Conservation (phyloP, 352 stramenopile genomes). For the Peronospora tabacina region DNA sequence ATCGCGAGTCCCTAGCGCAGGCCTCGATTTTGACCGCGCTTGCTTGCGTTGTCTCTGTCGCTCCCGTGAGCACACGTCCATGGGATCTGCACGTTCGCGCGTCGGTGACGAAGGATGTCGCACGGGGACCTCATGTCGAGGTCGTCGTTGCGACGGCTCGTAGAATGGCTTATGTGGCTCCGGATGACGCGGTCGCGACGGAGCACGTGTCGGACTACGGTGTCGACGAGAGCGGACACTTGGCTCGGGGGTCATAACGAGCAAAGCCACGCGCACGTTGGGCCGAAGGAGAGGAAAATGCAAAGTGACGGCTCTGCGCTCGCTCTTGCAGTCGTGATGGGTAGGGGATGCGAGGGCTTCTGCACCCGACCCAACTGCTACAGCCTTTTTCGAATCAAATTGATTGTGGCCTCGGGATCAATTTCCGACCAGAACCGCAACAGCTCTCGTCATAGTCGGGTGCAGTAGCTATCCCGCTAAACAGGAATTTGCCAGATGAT, state of each 20-base stretch:
- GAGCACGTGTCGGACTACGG: conserved; percentile 15
- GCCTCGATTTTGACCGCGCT: background rate
- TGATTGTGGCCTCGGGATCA: background rate
- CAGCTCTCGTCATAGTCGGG: background rate
- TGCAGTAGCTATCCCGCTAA: background rate
- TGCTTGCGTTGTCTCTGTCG: conserved; percentile 13
- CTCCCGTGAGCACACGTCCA: conserved; percentile 12
- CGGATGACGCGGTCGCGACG: conserved; percentile 14
- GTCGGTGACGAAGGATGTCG: conserved; percentile 16
- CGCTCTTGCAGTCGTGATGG: no score
- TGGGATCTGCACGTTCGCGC: conserved; percentile 17
- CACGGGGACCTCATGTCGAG: conserved; percentile 4
- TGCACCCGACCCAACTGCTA: background rate
- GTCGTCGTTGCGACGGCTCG: conserved; percentile 14
- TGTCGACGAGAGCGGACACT: conserved; percentile 20
- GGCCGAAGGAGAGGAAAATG: background rate
- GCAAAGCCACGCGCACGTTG: background rate
- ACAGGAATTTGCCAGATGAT: background rate
- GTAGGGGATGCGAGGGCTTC: background rate
- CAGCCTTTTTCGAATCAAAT: background rate
- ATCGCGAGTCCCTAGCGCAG: conserved; percentile 6
- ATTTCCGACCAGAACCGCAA: background rate
- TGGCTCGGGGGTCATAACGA: conserved; percentile 25
- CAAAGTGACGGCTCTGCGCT: no score
- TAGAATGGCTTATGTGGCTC: conserved; percentile 6